Percentiles rank a stretch among this genome's conserved stretches.
Conservation (phyloP, 768 basidiomycete genomes). For the Strobilomyces echinocephalus region DNA sequence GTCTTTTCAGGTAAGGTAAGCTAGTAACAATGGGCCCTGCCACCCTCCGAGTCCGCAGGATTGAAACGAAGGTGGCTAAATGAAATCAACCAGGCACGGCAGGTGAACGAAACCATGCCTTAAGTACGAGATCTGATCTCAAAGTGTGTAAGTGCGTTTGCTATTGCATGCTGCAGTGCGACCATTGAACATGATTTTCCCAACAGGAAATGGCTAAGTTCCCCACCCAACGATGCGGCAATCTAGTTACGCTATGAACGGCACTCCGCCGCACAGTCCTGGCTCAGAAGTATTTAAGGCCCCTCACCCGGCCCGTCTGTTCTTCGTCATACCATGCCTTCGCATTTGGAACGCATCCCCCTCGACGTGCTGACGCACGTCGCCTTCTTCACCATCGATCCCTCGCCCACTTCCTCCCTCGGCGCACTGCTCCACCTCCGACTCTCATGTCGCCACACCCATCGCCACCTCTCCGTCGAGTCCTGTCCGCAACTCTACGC, state of each 20-base stretch:
- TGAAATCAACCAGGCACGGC: slow-evolving; percentile 34
- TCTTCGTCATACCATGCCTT: slow-evolving; percentile 34
- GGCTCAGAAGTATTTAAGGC: slow-evolving; percentile 24
- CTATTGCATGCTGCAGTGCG: slow-evolving; percentile 28
- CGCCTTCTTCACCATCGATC: slow-evolving; percentile 42
- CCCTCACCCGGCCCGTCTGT: slow-evolving; percentile 6
- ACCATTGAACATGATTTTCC: slow-evolving; percentile 31
- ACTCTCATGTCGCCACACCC: slow-evolving; percentile 41
- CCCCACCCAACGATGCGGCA: slow-evolving; percentile 31
- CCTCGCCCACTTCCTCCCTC: slow-evolving; percentile 37
- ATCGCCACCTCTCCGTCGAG: slow-evolving; percentile 39
- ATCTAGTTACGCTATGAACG: slow-evolving; percentile 32
- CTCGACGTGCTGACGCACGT: slow-evolving; percentile 55
- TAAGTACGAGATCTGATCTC: slow-evolving; percentile 34
- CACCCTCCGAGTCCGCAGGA: slow-evolving; percentile 23
- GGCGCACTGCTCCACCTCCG: slow-evolving; percentile 40
- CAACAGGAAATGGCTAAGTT: slow-evolving; percentile 32
- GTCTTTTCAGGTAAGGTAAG: slow-evolving; percentile 14
- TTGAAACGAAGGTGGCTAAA: slow-evolving; percentile 31
- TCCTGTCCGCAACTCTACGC: slow-evolving; percentile 54
- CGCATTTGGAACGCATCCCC: slow-evolving; percentile 46
- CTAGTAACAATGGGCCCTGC: slow-evolving; percentile 13
- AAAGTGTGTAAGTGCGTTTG: slow-evolving; percentile 27
- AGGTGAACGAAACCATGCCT: slow-evolving; percentile 24
- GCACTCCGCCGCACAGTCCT: slow-evolving; percentile 28